A percentile compares a stretch with the other conserved stretches of the same genome.
Evolutionary conservation across 306 rosid genomes (phyloP).

Genomic region (Begonia loranthoides): DNA sequence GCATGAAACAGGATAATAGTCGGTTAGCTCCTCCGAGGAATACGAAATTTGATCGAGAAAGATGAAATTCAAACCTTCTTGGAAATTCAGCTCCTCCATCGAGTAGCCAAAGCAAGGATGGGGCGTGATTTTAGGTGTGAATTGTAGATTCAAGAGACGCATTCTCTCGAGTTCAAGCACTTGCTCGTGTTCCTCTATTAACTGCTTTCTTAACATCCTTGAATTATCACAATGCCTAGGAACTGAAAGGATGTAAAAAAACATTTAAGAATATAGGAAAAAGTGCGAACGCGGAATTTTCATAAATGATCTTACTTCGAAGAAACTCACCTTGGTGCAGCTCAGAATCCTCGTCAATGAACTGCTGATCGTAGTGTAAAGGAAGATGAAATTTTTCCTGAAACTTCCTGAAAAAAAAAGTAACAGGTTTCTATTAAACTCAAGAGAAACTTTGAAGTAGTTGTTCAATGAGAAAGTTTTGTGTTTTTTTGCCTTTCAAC

Average conservation of each 20-base stretch:
- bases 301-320: too few species aligned
- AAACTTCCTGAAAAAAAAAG: constrained; percentile 20
- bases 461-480: background rate
- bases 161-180: constrained; percentile 21
- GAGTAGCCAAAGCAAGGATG: constrained; percentile 16
- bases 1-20: background rate
- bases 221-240: constrained; percentile 17
- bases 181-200: constrained; percentile 21
- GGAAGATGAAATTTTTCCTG: constrained; percentile 17
- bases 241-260: constrained; percentile 7
- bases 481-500: constrained; percentile 16
- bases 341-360: constrained; percentile 25
- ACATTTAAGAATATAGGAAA: background rate
- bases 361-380: constrained; percentile 14
- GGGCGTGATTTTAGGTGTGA: constrained; percentile 13
- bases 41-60: too few species aligned
- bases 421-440: background rate
- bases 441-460: background rate
- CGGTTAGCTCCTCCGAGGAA: too few species aligned
- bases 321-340: constrained; percentile 18
- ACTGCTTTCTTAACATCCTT: constrained; percentile 19
- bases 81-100: constrained; percentile 13
- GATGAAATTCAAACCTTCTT: constrained; percentile 13
- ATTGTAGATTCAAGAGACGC: constrained; percentile 11
- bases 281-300: background rate